These are phyloP conservation scores for Metarhizium brunneum DNA, from an alignment of 2,329 filamentous ascomycete genomes.

Conservation along the genomic window DNA sequence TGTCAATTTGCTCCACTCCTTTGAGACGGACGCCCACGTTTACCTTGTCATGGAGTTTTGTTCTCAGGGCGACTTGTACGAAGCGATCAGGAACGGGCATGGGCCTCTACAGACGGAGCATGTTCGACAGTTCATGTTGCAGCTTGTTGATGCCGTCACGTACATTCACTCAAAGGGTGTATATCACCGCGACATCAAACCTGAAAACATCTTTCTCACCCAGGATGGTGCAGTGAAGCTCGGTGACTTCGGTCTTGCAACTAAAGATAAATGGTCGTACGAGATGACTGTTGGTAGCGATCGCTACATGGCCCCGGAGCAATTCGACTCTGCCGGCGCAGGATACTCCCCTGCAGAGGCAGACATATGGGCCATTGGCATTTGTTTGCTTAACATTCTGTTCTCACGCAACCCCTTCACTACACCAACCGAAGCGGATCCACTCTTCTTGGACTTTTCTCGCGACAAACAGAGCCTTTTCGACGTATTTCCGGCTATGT, in stretches of 20 bases:
- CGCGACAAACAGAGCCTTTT: constrained; percentile 93
- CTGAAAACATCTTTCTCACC: constrained; percentile 95
- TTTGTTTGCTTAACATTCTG: constrained; percentile 91
- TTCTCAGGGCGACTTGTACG: constrained; percentile 89
- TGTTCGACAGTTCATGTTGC: constrained; percentile 93
- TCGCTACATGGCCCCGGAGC: constrained; percentile 98
- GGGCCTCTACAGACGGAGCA: constrained; percentile 93
- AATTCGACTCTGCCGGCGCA: constrained; percentile 79
- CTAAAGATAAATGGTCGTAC: constrained; percentile 79
- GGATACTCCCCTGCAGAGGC: constrained; percentile 91
- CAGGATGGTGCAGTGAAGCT: constrained; percentile 87
- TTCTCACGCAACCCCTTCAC: constrained; percentile 97
- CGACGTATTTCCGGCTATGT: constrained; percentile 98
- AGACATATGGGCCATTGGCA: constrained; percentile 94
- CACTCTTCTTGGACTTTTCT: constrained; percentile 86
- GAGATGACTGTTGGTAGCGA: constrained; percentile 95
- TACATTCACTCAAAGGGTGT: constrained; percentile 87
- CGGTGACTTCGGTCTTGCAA: constrained; percentile 91
- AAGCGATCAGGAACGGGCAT: constrained; percentile 82
- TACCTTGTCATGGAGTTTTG: constrained; percentile 96
- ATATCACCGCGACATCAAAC: constrained; percentile 97
- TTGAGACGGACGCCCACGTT: constrained; percentile 82
- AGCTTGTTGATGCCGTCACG: constrained; percentile 81
- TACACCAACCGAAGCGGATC: constrained; percentile 80
- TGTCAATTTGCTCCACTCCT: constrained; percentile 77